phyloP scores from a whole-genome alignment of 2,329 filamentous ascomycete species.

The Sporothrix sp. region DNA sequence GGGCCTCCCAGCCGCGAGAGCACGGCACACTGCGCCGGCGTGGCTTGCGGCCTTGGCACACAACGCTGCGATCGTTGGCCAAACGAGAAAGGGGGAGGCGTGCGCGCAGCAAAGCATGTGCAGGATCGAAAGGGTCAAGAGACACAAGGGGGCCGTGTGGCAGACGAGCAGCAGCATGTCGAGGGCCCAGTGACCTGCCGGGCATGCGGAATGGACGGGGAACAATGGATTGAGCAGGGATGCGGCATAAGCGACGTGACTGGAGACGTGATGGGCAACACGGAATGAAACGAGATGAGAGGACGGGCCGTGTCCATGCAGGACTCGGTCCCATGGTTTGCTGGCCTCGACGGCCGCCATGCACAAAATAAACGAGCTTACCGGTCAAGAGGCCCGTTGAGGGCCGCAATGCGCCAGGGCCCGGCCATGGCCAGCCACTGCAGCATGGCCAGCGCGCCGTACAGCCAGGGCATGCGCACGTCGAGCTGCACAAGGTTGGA shows the following conservation, averaged over 20 bases:
- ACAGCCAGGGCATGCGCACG: slow-evolving; percentile 83
- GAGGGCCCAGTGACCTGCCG: slow-evolving; percentile 14
- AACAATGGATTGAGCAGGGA: background rate
- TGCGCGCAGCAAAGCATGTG: background rate
- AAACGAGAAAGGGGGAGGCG: slow-evolving; percentile 1
- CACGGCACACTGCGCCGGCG: no score
- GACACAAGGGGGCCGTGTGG: background rate
- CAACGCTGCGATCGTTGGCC: no score
- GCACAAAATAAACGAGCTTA: slow-evolving; percentile 41
- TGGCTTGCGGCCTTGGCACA: no score
- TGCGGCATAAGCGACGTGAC: background rate
- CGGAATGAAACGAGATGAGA: slow-evolving; percentile 1
- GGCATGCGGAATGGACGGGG: slow-evolving; percentile 13
- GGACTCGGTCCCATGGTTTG: no score
- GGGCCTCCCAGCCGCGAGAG: no score
- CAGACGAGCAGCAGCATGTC: slow-evolving; percentile 8
- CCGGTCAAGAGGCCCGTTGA: slow-evolving; percentile 80
- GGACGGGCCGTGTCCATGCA: background rate
- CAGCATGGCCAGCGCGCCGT: slow-evolving; percentile 61
- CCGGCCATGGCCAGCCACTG: slow-evolving; percentile 66
- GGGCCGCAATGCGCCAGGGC: slow-evolving; percentile 63
- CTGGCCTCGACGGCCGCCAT: background rate
- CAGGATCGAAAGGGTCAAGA: background rate
- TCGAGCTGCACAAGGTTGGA: slow-evolving; percentile 65
- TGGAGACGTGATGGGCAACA: background rate